A percentile compares a stretch with the other conserved stretches of the same genome.
Evolutionary conservation across 2,329 filamentous ascomycete species (phyloP).

Genomic region (Didymella lethalis): DNA sequence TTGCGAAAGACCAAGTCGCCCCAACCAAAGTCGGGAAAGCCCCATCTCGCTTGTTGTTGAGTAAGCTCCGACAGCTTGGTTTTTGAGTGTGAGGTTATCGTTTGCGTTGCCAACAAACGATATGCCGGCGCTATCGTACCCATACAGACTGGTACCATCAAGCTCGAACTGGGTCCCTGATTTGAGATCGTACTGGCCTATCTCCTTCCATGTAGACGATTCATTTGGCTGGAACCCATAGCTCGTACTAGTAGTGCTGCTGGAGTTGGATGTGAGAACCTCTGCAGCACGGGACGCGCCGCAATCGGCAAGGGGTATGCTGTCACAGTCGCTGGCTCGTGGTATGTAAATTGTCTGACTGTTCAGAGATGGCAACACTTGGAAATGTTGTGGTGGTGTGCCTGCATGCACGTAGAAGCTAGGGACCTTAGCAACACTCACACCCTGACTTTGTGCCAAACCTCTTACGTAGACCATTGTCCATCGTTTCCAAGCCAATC

Average conservation of each 20-base stretch:
- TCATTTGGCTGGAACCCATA: constrained; percentile 4
- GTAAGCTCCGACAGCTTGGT: constrained; percentile 25
- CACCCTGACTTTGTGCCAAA: background rate
- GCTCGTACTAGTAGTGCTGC: background rate
- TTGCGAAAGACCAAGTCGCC: constrained; percentile 56
- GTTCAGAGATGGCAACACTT: constrained; percentile 35
- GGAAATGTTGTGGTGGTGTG: constrained; percentile 38
- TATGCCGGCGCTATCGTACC: constrained; percentile 58
- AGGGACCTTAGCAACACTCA: background rate
- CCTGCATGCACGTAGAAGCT: constrained; percentile 38
- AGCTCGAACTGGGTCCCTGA: constrained; percentile 65
- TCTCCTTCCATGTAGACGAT: constrained; percentile 60
- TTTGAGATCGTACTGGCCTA: constrained; percentile 68
- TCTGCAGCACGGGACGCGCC: constrained; percentile 4
- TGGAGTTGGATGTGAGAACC: background rate
- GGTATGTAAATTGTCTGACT: constrained; percentile 26
- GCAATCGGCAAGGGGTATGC: background rate
- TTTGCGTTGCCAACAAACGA: constrained; percentile 50
- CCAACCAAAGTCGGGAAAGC: constrained; percentile 54
- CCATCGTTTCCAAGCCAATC: constrained; percentile 30
- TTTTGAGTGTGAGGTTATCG: constrained; percentile 28
- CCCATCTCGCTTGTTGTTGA: constrained; percentile 53
- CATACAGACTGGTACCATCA: constrained; percentile 70
- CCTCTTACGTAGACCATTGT: constrained; percentile 33
- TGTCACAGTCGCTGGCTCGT: background rate